These are phyloP conservation scores for Cutaneotrichosporon cavernicola DNA, from an alignment of 1,284 basidiomycete genomes.

Conservation along the genomic window DNA sequence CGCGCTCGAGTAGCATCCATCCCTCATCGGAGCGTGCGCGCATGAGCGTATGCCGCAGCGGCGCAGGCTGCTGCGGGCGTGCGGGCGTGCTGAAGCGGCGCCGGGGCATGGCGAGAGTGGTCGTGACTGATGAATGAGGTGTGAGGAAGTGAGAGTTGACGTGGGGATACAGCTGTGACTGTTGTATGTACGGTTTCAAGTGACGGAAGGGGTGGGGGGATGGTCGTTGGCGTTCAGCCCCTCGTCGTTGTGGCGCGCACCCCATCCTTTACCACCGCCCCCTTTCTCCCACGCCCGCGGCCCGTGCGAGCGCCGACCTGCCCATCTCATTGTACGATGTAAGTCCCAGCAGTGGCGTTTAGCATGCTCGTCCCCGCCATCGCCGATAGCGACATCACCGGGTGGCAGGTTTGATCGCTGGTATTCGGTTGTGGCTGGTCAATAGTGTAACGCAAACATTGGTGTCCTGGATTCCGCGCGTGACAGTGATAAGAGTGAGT, in stretches of 20 bases:
- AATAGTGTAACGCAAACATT: neutral
- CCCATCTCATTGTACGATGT: neutral
- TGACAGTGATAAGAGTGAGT: neutral
- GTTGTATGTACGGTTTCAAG: neutral
- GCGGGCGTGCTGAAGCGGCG: constrained; percentile 7
- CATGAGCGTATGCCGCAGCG: constrained; percentile 2
- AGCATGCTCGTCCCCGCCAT: neutral
- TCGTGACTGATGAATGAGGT: neutral
- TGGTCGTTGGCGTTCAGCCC: neutral
- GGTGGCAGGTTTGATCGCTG: neutral
- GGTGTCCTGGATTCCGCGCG: neutral
- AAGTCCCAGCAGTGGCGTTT: neutral
- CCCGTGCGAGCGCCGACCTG: neutral
- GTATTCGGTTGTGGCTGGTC: neutral
- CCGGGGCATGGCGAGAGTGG: neutral
- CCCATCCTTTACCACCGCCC: no score
- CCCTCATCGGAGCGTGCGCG: constrained; percentile 2
- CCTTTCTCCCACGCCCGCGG: neutral
- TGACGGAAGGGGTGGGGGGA: neutral
- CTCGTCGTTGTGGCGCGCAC: neutral
- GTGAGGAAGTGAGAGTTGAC: neutral
- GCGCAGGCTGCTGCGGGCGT: neutral
- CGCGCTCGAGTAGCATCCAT: constrained; percentile 7
- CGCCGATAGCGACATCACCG: neutral
- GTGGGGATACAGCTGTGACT: neutral